Base-by-base conservation (phyloP, 1,139 yeast species). In the Geotrichum cucujoidarum region DNA sequence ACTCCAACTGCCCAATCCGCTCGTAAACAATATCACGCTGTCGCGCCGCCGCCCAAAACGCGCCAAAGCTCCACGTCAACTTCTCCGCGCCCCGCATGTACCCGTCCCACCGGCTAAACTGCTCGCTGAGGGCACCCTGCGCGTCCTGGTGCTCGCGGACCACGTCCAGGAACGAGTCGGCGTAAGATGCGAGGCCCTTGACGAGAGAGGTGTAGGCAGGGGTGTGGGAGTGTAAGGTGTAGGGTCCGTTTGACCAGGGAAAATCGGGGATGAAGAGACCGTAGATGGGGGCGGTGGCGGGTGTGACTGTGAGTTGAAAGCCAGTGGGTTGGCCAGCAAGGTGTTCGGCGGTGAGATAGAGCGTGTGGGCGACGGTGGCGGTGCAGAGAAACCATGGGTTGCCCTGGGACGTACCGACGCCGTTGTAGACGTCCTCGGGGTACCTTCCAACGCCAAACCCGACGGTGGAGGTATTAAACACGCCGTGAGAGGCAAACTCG, bases 321-420 rank as follows among this genome's bases (percentile, higher is more conserved):
- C 55, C 33, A 60, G 58, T 55, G 60, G 70, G 60, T 59, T 68
- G 52, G 66, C 65, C 41, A 60, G 59, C 47, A 34, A 73, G 64
- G 64, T 76, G 51, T 41, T 60, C 58, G 2, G 66, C 70, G 17
- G 64, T 50, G 11, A 57, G 52, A 46, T 66, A 65, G 32, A 82
- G 58, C 8, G 77, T 61, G 58, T 84, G 88, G 1, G 95, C 76
- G 1, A 92, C 90, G 2, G 92, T 73, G 0, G 92, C 80, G 0
- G 97, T 90, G 20, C 94, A 75, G 51, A 92, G 76, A 63, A 90
- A 90, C 98, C 97, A 92, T 1, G 98, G 97, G 61, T 92, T 92
- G 2, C 97, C 97, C 57, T 81, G 84, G n/a, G 84, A 74, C 0
- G 76, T 72, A 0, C 80, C 83, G 53, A 75, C 71, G 0, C 97